A percentile compares a stretch with the other conserved stretches of the same genome.
Evolutionary conservation across 352 stramenopile genomes (phyloP).

Genomic region (Phytophthora palmivora): DNA sequence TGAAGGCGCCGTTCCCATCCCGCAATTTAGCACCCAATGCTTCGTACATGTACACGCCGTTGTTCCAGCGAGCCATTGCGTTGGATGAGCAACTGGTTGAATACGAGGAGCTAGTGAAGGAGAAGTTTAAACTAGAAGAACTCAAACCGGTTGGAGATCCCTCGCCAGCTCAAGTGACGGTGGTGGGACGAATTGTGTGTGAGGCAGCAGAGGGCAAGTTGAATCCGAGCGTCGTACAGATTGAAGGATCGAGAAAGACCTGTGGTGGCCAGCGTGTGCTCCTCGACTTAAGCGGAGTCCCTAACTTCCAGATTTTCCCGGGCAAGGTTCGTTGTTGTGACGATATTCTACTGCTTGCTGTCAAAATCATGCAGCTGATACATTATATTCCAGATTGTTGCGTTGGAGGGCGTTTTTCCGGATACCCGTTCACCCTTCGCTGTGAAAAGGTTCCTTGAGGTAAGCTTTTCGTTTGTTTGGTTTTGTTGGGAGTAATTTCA

Average conservation of each 20-base stretch:
- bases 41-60: constrained; percentile 88
- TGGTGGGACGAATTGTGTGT: constrained; percentile 86
- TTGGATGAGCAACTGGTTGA: constrained; percentile 81
- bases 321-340: constrained; percentile 63
- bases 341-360: not conserved
- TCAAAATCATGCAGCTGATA: not conserved
- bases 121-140: constrained; percentile 66
- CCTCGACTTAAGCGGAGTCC: constrained; percentile 72
- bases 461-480: constrained; percentile 21
- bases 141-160: constrained; percentile 76
- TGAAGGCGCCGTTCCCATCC: constrained; percentile 58
- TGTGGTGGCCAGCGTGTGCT: constrained; percentile 84
- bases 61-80: constrained; percentile 77
- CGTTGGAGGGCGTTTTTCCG: constrained; percentile 75
- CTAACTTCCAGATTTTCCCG: constrained; percentile 82
- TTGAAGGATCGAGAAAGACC: constrained; percentile 84
- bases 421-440: constrained; percentile 76
- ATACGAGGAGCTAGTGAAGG: constrained; percentile 79
- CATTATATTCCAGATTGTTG: constrained; percentile 68
- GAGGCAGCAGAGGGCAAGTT: constrained; percentile 86
- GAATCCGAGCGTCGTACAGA: constrained; percentile 81
- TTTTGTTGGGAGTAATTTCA: constrained; percentile 1
- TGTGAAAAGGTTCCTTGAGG: constrained; percentile 83
- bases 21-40: constrained; percentile 66
- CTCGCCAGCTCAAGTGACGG: constrained; percentile 74